Base-by-base conservation (phyloP, 2,329 filamentous ascomycete genomes). In the Aspergillus novoparasiticus region DNA sequence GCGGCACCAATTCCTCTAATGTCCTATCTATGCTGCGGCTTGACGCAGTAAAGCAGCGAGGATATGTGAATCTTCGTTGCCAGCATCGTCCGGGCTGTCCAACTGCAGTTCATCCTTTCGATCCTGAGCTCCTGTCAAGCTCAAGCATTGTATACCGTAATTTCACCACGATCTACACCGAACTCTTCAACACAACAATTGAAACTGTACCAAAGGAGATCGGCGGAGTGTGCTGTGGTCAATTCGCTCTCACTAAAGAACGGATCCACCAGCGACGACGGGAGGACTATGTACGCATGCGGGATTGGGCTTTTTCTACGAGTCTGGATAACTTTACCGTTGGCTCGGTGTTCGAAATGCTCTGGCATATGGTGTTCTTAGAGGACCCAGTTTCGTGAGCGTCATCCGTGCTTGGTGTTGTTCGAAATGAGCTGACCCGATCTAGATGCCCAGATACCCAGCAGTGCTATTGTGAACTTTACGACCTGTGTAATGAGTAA, bases 41-140 rank as follows among this genome's bases (percentile, higher is more conserved):
- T 6, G 66, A 72, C 21, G 69, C 71, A 16, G 68, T 80, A 26
- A 69, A 75, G 30, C 61, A 67, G 1, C 58, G 64, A 2, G 79
- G 78, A 26, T 80, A 76, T 59, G 69, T 72, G 6, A 76, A 76
- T 56, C 69, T 81, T 26, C 71, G 73, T 6, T 80, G 79, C 62
- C 64, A 72, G 14, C 63, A 63, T 19, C 61, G 65, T n/a, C 71
- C 75, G 11, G 76, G 77, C 14, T 80, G 78, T 66, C 78, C 77
- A 11, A 67, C 62, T 8, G 72, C 75, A 55, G 66, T 78, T 8
- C 66, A 69, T 6, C 74, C 75, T 0, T 71, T 73, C 21, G 66
- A 67, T 45, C 64, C 74, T 6, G 65, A 69, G 2, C 64, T 70
- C 16, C 59, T 66, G 10, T 66, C 70, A 19, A 68, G 68, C 12